Percentiles rank a stretch among this genome's conserved stretches.
Evolutionary conservation across 345 rosid genomes (phyloP).

Genomic region (Brassica carinata): DNA sequence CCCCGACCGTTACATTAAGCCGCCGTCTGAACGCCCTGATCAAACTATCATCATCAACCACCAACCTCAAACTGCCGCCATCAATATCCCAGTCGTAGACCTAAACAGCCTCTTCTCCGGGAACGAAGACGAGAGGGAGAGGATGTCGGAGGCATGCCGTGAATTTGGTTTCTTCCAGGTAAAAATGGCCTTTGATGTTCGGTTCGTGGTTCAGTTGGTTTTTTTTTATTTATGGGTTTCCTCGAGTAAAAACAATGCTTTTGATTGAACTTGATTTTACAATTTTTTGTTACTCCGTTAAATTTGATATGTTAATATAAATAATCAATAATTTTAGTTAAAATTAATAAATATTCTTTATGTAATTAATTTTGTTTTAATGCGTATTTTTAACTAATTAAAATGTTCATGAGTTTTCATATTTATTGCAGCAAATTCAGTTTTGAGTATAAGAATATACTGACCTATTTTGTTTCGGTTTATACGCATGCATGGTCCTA

Average conservation of each 20-base stretch:
- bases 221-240: not conserved
- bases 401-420: not conserved
- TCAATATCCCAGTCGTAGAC: conserved; percentile 74
- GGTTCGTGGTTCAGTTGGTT: not conserved
- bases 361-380: not conserved
- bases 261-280: not conserved
- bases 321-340: not conserved
- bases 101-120: conserved; percentile 46
- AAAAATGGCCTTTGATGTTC: not conserved
- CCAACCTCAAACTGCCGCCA: conserved; percentile 8
- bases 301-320: not conserved
- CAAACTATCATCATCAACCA: conserved; percentile 36
- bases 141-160: conserved; percentile 57
- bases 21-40: conserved; percentile 33
- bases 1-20: conserved; percentile 71
- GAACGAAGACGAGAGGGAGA: conserved; percentile 30
- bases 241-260: not conserved
- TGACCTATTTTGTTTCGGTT: not conserved
- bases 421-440: not conserved
- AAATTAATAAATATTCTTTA: not conserved
- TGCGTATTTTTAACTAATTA: not conserved
- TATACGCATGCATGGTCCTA: not conserved
- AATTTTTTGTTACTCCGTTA: not conserved
- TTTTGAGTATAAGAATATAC: not conserved
- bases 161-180: conserved; percentile 92